phyloP scores from a whole-genome alignment of 768 basidiomycete species.

The Mycena epipterygia region DNA sequence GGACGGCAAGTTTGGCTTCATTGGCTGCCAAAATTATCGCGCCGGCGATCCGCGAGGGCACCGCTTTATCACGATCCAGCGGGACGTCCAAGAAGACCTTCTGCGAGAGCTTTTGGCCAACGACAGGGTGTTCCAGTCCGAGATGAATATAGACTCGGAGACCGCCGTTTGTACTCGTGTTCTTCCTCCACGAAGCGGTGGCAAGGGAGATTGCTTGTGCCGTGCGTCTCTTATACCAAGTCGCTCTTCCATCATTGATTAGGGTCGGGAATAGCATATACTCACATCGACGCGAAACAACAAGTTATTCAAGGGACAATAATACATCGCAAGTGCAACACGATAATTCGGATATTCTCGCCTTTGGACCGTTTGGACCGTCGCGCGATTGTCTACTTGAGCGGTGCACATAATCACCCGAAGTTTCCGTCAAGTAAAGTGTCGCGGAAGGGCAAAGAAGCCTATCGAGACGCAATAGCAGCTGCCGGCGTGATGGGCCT shows the following conservation, averaged over 20 bases:
- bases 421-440: too few species aligned
- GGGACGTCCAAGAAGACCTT: conserved; percentile 24
- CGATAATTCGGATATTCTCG: conserved; percentile 11
- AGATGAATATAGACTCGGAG: not conserved
- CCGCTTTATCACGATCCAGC: conserved; percentile 16
- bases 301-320: conserved; percentile 25
- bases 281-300: conserved; percentile 19
- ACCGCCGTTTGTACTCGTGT: conserved; percentile 9
- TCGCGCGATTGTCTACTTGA: conserved; percentile 28
- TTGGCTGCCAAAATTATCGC: conserved; percentile 21
- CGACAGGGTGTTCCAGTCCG: conserved; percentile 17
- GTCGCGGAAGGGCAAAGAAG: conserved; percentile 22
- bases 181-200: conserved; percentile 7
- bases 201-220: conserved; percentile 14
- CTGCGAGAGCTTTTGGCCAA: conserved; percentile 13
- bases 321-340: conserved; percentile 18
- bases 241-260: not conserved
- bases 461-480: conserved; percentile 3
- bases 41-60: not conserved
- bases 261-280: conserved; percentile 25
- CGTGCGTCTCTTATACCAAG: not conserved
- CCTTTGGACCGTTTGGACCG: conserved; percentile 26
- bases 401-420: conserved; percentile 31
- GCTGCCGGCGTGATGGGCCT: conserved; percentile 12
- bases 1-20: conserved; percentile 27